These are phyloP conservation scores for Phaeomoniella chlamydospora DNA, from an alignment of 2,329 filamentous ascomycete genomes.

Conservation along the genomic window DNA sequence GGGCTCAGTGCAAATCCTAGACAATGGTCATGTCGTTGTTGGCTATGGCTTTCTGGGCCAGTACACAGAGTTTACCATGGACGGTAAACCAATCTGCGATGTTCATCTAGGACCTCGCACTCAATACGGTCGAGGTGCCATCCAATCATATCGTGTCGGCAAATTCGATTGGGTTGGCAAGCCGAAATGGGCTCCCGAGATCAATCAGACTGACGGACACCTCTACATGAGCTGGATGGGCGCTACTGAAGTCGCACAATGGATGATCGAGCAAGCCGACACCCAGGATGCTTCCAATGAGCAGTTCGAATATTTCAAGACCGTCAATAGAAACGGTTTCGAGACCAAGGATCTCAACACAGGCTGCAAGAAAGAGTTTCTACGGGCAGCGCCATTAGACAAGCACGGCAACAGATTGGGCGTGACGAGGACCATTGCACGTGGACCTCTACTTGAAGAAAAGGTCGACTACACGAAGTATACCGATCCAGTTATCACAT, in stretches of 20 bases:
- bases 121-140: slow-evolving; percentile 7
- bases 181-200: background rate
- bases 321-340: too few relatives aligned
- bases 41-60: slow-evolving; percentile 36
- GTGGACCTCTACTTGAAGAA: too few relatives aligned
- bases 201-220: background rate
- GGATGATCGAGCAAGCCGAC: too few relatives aligned
- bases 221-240: slow-evolving; percentile 32
- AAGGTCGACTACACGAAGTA: too few relatives aligned
- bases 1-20: slow-evolving; percentile 26
- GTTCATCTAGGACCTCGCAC: slow-evolving; percentile 24
- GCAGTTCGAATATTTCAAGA: too few relatives aligned
- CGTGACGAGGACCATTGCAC: too few relatives aligned
- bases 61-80: slow-evolving; percentile 35
- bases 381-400: too few relatives aligned
- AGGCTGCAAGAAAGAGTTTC: too few relatives aligned
- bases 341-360: too few relatives aligned
- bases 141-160: slow-evolving; percentile 34
- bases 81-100: slow-evolving; percentile 33
- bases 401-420: too few relatives aligned
- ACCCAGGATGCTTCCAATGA: too few relatives aligned
- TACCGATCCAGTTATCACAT: too few relatives aligned
- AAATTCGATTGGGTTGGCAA: slow-evolving; percentile 35
- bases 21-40: slow-evolving; percentile 28
- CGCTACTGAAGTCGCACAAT: slow-evolving; percentile 23